Percentiles rank a stretch among this genome's conserved stretches.
Evolutionary conservation across 2,329 filamentous ascomycete genomes (phyloP).

Genomic region (Sporothrix brasiliensis): DNA sequence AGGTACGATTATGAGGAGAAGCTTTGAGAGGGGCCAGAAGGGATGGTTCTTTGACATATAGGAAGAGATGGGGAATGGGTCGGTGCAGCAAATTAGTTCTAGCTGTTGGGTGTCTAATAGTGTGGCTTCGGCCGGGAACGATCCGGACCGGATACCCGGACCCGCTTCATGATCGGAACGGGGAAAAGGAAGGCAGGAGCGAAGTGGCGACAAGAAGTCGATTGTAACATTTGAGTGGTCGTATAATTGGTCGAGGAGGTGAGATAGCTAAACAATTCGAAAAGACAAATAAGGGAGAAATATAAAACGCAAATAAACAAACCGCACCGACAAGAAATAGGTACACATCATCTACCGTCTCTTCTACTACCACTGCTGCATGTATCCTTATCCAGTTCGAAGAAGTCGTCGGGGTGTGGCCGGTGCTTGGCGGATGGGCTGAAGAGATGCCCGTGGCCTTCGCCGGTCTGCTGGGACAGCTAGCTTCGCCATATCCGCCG

Average conservation of each 20-base stretch:
- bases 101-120: neutral
- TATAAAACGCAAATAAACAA: too few relatives aligned
- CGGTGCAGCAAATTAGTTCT: neutral
- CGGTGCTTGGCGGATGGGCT: neutral
- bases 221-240: too few relatives aligned
- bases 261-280: neutral
- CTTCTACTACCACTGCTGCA: neutral
- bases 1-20: neutral
- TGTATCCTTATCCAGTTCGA: neutral
- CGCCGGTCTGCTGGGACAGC: neutral
- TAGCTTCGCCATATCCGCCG: slow-evolving; percentile 12
- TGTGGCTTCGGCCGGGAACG: neutral
- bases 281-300: too few relatives aligned
- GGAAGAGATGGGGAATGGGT: neutral
- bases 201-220: too few relatives aligned
- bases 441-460: slow-evolving; percentile 4
- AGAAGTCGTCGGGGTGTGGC: neutral
- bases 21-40: neutral
- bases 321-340: too few relatives aligned
- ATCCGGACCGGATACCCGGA: slow-evolving; percentile 12
- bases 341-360: neutral
- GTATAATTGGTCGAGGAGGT: neutral
- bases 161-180: neutral
- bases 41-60: neutral
- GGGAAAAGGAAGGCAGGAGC: neutral